phyloP scores from a whole-genome alignment of 192 early-diverging fungal genomes.

The Chytriomyces confervae region DNA sequence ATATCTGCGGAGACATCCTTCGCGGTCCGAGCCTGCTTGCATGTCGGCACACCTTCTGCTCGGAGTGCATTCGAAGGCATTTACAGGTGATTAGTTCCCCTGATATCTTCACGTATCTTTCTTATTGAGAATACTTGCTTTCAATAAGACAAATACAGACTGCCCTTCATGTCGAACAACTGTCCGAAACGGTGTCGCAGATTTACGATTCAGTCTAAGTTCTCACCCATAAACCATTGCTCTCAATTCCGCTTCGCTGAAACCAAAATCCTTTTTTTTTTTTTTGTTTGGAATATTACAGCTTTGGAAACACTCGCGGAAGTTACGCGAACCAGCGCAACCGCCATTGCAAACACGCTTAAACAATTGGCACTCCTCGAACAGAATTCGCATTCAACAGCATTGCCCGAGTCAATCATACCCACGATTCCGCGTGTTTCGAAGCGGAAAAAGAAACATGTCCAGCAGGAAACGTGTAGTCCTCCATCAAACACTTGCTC shows the following conservation, averaged over 20 bases:
- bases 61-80: conserved; percentile 25
- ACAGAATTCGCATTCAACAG: neutral
- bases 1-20: conserved; percentile 22
- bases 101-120: neutral
- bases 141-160: neutral
- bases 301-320: conserved; percentile 25
- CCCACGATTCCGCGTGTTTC: no score
- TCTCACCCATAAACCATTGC: neutral
- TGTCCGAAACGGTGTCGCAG: conserved; percentile 10
- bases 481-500: no score
- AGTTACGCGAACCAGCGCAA: neutral
- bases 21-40: conserved; percentile 24
- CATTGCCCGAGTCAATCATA: no score
- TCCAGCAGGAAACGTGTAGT: no score
- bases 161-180: conserved; percentile 20
- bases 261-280: neutral
- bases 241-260: neutral
- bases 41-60: conserved; percentile 28
- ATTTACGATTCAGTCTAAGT: conserved; percentile 28
- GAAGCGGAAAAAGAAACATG: no score
- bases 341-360: neutral
- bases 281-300: neutral
- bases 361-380: neutral
- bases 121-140: neutral
- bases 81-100: neutral